These are phyloP conservation scores for Bretziella fagacearum DNA, from an alignment of 2,329 filamentous ascomycete genomes.

Conservation along the genomic window DNA sequence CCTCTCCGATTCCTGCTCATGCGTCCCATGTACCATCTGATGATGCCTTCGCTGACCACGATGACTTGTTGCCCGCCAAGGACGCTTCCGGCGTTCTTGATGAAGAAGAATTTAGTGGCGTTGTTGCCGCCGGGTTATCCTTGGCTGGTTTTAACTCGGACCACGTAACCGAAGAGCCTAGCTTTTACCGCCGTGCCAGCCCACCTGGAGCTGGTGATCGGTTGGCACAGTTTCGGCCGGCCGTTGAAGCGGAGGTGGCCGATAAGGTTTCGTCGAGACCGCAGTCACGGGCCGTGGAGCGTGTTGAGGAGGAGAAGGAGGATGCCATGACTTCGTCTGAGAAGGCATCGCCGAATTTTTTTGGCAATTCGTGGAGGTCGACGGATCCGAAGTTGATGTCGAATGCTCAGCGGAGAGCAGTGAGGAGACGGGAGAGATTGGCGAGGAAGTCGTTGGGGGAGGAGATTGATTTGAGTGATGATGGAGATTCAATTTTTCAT, in stretches of 20 bases:
- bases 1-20: constrained; percentile 11
- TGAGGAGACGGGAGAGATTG: constrained; percentile 2
- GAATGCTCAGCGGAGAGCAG: background rate
- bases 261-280: background rate
- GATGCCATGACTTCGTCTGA: background rate
- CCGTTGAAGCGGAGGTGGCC: background rate
- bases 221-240: constrained; percentile 1
- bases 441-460: background rate
- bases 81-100: background rate
- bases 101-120: constrained; percentile 8
- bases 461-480: background rate
- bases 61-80: background rate
- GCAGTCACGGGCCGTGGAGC: background rate
- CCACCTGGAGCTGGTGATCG: constrained; percentile 4
- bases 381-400: background rate
- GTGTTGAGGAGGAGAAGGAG: background rate
- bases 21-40: constrained; percentile 19
- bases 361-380: constrained; percentile 8
- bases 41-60: background rate
- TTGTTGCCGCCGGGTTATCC: constrained; percentile 7
- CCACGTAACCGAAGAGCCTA: constrained; percentile 5
- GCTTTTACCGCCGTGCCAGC: constrained; percentile 6
- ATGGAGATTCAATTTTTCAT: background rate
- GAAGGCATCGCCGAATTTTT: background rate
- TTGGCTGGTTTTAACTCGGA: constrained; percentile 6